Conservation (phyloP, 2,329 filamentous ascomycete species). For the Sporothrix globosa region DNA sequence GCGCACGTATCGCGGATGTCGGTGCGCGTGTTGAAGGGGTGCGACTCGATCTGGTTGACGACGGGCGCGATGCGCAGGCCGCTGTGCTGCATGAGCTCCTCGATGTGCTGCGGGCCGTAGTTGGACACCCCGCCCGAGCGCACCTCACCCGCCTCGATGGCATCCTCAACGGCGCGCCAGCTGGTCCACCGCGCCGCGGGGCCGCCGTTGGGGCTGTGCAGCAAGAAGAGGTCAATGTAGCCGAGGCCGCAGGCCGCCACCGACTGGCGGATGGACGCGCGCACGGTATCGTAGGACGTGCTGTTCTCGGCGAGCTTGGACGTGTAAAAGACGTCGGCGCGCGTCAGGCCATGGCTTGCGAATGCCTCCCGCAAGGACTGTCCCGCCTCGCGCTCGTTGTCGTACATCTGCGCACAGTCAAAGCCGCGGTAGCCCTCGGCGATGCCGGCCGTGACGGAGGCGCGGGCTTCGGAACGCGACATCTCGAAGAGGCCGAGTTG, state of each 20-base stretch:
- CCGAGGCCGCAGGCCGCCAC: conserved; percentile 68
- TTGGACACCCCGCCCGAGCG: conserved; percentile 76
- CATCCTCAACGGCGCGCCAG: conserved; percentile 78
- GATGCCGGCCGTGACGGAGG: conserved; percentile 62
- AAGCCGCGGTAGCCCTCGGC: conserved; percentile 57
- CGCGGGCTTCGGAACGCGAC: conserved; percentile 61
- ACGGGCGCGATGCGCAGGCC: conserved; percentile 65
- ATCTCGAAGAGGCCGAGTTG: conserved; percentile 77
- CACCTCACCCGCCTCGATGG: conserved; percentile 70
- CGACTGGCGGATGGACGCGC: conserved; percentile 66
- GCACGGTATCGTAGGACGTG: conserved; percentile 67
- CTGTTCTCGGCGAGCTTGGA: conserved; percentile 72
- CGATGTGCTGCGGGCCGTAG: conserved; percentile 73
- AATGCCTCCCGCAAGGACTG: conserved; percentile 58
- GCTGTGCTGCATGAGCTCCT: conserved; percentile 62
- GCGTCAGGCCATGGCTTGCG: conserved; percentile 50
- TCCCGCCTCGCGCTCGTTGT: conserved; percentile 73
- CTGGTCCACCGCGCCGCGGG: conserved; percentile 67
- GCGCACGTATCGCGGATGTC: conserved; percentile 69
- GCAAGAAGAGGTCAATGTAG: conserved; percentile 77
- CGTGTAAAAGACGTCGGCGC: conserved; percentile 77
- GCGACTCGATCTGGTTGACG: conserved; percentile 81
- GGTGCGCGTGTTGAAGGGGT: conserved; percentile 77
- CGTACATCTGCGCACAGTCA: conserved; percentile 59
- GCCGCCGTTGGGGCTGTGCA: conserved; percentile 80